phyloP scores from a whole-genome alignment of 495 filamentous ascomycete genomes.

The Penicillium simplicissimum region DNA sequence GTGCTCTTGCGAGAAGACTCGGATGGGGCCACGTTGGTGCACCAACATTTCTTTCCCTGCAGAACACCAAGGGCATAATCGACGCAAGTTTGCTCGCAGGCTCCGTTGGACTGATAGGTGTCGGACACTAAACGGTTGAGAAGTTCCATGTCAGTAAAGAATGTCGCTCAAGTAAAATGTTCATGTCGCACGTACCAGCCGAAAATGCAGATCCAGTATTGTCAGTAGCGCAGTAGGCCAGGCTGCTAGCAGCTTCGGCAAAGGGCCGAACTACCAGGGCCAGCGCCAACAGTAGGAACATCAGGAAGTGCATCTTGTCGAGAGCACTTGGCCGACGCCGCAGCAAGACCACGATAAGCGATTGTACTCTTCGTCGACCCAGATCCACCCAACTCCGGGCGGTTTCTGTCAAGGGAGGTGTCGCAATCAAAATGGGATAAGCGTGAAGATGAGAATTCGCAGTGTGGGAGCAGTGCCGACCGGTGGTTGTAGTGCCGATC shows the following conservation, averaged over 20 bases:
- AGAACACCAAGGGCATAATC: constrained; percentile 69
- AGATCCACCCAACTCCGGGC: constrained; percentile 2
- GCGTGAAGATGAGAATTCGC: constrained; percentile 3
- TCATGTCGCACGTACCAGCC: constrained; percentile 30
- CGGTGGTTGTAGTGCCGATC: constrained; percentile 23
- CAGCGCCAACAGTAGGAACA: constrained; percentile 16
- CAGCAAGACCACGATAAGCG: not conserved
- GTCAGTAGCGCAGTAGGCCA: constrained; percentile 45
- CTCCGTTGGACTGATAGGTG: constrained; percentile 67
- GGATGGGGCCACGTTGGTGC: constrained; percentile 66
- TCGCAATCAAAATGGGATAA: constrained; percentile 5
- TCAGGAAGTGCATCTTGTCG: constrained; percentile 20
- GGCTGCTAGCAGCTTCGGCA: constrained; percentile 21
- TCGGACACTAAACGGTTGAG: constrained; percentile 41
- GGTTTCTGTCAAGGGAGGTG: not conserved
- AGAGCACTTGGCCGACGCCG: not conserved
- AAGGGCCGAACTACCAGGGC: constrained; percentile 23
- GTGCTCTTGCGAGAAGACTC: constrained; percentile 35
- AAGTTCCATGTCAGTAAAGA: constrained; percentile 18
- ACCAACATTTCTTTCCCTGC: constrained; percentile 70
- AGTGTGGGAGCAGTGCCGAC: constrained; percentile 20
- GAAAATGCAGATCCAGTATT: constrained; percentile 47
- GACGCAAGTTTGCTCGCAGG: constrained; percentile 56
- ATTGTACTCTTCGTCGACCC: not conserved
- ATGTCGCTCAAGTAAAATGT: not conserved